phyloP scores from a whole-genome alignment of 2,329 filamentous ascomycete species.

The Aspergillus terreus region DNA sequence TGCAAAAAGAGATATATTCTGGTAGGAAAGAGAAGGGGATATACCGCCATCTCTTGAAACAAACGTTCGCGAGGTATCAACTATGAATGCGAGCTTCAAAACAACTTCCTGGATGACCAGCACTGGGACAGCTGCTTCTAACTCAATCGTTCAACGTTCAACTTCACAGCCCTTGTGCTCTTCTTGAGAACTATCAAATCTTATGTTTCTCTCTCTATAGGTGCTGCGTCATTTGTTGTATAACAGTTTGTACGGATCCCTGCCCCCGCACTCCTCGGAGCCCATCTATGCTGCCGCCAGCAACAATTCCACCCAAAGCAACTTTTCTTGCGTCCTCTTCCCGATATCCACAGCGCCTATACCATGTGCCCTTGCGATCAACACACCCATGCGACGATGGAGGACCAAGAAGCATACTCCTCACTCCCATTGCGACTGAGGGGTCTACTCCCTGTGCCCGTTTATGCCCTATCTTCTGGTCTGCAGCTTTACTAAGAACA shows the following conservation, averaged over 20 bases:
- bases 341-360: neutral
- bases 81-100: too few species aligned
- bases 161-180: neutral
- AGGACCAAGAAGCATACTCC: neutral
- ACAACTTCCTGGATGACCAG: too few species aligned
- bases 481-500: slow-evolving; percentile 19
- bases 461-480: slow-evolving; percentile 7
- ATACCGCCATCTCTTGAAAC: too few species aligned
- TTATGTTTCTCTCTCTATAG: slow-evolving; percentile 33
- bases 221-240: slow-evolving; percentile 43
- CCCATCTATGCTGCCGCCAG: slow-evolving; percentile 7
- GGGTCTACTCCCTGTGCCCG: neutral
- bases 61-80: too few species aligned
- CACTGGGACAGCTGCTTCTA: neutral
- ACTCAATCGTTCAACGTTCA: neutral
- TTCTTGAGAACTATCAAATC: slow-evolving; percentile 19
- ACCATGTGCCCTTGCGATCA: slow-evolving; percentile 3
- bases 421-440: slow-evolving; percentile 7
- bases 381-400: neutral
- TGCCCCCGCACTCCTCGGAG: slow-evolving; percentile 1
- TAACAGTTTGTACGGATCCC: slow-evolving; percentile 42
- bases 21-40: neutral
- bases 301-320: slow-evolving; percentile 11
- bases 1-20: neutral
- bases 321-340: neutral